These are phyloP conservation scores for Serpula lacrymans DNA, from an alignment of 768 basidiomycete genomes.

Conservation along the genomic window DNA sequence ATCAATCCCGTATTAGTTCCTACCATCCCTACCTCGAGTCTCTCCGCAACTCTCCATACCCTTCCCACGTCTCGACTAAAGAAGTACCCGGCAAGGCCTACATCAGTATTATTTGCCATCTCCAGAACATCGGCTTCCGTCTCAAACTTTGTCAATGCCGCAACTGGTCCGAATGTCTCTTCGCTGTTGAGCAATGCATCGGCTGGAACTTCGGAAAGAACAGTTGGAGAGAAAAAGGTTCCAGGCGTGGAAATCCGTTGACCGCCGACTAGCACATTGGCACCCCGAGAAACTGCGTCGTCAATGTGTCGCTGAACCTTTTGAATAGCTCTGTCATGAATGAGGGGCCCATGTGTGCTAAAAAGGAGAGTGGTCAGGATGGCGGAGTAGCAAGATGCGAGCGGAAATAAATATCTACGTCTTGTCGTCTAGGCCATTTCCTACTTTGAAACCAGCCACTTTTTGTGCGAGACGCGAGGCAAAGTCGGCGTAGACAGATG, in stretches of 20 bases:
- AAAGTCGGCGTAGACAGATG: constrained; percentile 89
- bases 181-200: constrained; percentile 67
- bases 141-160: constrained; percentile 84
- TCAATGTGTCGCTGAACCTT: constrained; percentile 87
- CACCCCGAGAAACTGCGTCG: constrained; percentile 83
- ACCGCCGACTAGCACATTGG: constrained; percentile 88
- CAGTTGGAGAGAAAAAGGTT: constrained; percentile 82
- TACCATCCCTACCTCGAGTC: constrained; percentile 91
- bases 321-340: constrained; percentile 79
- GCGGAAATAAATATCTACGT: constrained; percentile 45
- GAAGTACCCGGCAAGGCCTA: constrained; percentile 94
- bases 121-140: constrained; percentile 91
- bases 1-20: constrained; percentile 80
- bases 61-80: constrained; percentile 83
- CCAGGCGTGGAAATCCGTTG: constrained; percentile 54
- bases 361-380: background rate
- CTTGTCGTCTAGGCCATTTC: constrained; percentile 77
- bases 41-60: constrained; percentile 93
- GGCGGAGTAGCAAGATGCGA: background rate
- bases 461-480: constrained; percentile 81
- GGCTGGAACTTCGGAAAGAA: constrained; percentile 78
- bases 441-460: constrained; percentile 82
- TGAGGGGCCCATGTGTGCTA: constrained; percentile 93
- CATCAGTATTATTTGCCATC: constrained; percentile 77
- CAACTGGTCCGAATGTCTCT: constrained; percentile 95